Percentiles rank a stretch among this genome's conserved stretches.
Evolutionary conservation across 2,329 filamentous ascomycete genomes (phyloP).

Genomic region (Arachnomyces sp.): DNA sequence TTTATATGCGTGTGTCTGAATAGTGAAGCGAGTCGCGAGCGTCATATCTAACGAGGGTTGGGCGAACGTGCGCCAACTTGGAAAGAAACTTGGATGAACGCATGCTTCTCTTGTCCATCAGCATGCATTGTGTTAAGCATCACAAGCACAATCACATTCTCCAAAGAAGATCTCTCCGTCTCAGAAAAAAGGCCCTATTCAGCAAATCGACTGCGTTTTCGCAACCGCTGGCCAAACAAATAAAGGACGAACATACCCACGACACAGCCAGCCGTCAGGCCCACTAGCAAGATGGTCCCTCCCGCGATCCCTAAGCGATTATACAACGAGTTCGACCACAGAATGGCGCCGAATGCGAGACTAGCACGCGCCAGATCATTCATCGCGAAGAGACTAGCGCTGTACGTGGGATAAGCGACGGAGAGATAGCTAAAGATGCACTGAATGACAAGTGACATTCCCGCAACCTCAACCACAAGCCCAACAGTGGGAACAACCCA

Average conservation of each 20-base stretch:
- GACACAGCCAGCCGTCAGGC: constrained; percentile 32
- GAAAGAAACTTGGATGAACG: too few relatives aligned
- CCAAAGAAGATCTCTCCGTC: too few relatives aligned
- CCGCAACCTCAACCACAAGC: constrained; percentile 31
- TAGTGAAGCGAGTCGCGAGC: too few relatives aligned
- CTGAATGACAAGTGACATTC: constrained; percentile 36
- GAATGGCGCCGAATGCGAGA: constrained; percentile 27
- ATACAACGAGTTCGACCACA: constrained; percentile 23
- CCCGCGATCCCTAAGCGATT: constrained; percentile 20
- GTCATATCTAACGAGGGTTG: too few relatives aligned
- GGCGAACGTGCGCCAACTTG: too few relatives aligned
- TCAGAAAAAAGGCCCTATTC: too few relatives aligned
- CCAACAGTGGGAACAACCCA: constrained; percentile 35
- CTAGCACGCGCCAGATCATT: constrained; percentile 28
- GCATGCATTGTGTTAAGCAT: too few relatives aligned
- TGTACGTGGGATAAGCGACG: constrained; percentile 26
- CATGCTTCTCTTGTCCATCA: too few relatives aligned
- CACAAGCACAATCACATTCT: too few relatives aligned
- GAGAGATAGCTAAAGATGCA: constrained; percentile 36
- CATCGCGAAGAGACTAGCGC: constrained; percentile 29
- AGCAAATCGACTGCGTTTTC: constrained; percentile 53
- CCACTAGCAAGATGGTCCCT: constrained; percentile 26
- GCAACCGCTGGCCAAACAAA: constrained; percentile 48
- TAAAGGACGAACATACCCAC: constrained; percentile 55
- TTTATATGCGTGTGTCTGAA: too few relatives aligned